phyloP scores from a whole-genome alignment of 768 basidiomycete genomes.

The Russula abietina region DNA sequence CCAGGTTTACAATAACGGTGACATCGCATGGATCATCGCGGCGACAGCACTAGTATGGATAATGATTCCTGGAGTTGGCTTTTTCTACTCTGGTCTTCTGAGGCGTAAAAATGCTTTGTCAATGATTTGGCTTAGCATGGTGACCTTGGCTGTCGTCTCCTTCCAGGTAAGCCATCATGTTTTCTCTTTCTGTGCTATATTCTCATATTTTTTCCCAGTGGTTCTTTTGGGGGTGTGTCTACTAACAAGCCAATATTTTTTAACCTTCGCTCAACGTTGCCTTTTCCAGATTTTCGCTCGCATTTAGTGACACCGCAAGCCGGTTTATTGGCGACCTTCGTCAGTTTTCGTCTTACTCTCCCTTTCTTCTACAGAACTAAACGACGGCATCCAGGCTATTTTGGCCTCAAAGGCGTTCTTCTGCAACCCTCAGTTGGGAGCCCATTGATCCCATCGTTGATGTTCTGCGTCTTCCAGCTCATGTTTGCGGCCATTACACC shows the following conservation, averaged over 20 bases:
- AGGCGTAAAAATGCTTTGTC: slow-evolving; percentile 90
- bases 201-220: slow-evolving; percentile 47
- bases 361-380: not conserved
- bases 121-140: slow-evolving; percentile 79
- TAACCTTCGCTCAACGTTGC: not conserved
- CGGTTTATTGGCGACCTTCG: slow-evolving; percentile 83
- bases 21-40: slow-evolving; percentile 64
- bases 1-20: slow-evolving; percentile 51
- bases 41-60: slow-evolving; percentile 75
- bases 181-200: not conserved
- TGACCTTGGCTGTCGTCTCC: slow-evolving; percentile 69
- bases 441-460: slow-evolving; percentile 60
- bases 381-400: slow-evolving; percentile 53
- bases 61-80: slow-evolving; percentile 65
- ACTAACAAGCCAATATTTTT: not conserved
- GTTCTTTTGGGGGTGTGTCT: slow-evolving; percentile 83
- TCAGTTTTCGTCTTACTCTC: slow-evolving; percentile 33
- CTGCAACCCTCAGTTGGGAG: slow-evolving; percentile 70
- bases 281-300: slow-evolving; percentile 55
- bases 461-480: slow-evolving; percentile 80
- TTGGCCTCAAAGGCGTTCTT: slow-evolving; percentile 75
- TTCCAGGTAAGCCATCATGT: slow-evolving; percentile 54
- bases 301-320: slow-evolving; percentile 74
- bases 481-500: slow-evolving; percentile 93
- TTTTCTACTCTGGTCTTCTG: slow-evolving; percentile 87